Base-by-base conservation (phyloP, 805 yeast species). In the Candida sakaeoensis region DNA sequence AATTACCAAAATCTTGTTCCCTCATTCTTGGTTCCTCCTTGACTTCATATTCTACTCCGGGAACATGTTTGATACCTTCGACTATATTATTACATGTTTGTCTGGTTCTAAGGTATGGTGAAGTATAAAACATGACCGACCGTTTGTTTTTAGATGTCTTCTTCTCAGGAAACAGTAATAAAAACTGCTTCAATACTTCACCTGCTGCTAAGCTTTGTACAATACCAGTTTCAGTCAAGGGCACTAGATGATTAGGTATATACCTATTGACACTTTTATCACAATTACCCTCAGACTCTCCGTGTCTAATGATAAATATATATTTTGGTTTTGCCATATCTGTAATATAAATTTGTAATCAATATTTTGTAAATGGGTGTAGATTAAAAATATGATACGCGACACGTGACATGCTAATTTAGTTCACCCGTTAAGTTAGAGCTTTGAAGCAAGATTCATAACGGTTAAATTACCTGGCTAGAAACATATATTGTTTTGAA, bases 1-100 rank as follows among this genome's bases (percentile, higher is more conserved):
- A 89, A 57, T 89, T 89, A 15, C 97, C 97, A 55, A 90, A 90
- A 59, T 90, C 97, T 60, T 90, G 97, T 56, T 90, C 97, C 46
- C 97, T 71, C 77, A 90, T 78, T 40, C 96, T 65, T 9, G 96
- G 95, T 55, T 90, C 97, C 58, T 90, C 97, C 49, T 79, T 74
- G 2, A 84, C 76, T 27, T 73, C 68, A 50, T 78, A 82, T 3
- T 52, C 49, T 1, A 68, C 61, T 1, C 58, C 67, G 4, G 68
- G 65, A 8, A 80, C 49, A 55, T 63, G 53, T 63, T 64, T 63
- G 45, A 79, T 70, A 1, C 82, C 83, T 26, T 76, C 72, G 2
- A 84, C 55, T 7, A 90, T 74, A 16, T 83, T 82, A 38, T 82
- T 75, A 25, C 93, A 72, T 1, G 97, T 90, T 57, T 90, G 88